phyloP scores from a whole-genome alignment of 1,284 basidiomycete species.

The Taiwanofungus camphoratus region DNA sequence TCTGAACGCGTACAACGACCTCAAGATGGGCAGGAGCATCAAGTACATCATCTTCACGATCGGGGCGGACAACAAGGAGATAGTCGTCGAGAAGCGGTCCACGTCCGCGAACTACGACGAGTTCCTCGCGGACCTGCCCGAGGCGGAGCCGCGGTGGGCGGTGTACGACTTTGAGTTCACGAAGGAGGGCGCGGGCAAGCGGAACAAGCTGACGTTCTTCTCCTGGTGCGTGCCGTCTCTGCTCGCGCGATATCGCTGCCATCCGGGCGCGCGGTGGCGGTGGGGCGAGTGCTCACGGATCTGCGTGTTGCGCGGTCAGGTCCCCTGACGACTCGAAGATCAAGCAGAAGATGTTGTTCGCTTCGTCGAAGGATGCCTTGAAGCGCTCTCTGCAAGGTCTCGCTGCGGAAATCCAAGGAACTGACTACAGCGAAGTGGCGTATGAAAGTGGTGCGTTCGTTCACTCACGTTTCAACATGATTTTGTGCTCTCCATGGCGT shows the following conservation, averaged over 20 bases:
- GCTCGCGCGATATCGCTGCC: neutral
- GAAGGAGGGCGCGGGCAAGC: slow-evolving; percentile 72
- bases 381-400: slow-evolving; percentile 70
- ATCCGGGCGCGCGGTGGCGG: slow-evolving; percentile 1
- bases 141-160: slow-evolving; percentile 79
- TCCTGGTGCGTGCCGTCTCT: slow-evolving; percentile 59
- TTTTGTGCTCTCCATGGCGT: no score
- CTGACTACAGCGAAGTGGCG: slow-evolving; percentile 75
- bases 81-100: slow-evolving; percentile 67
- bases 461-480: no score
- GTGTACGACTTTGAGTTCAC: slow-evolving; percentile 92
- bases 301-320: slow-evolving; percentile 42
- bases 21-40: slow-evolving; percentile 81
- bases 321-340: slow-evolving; percentile 84
- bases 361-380: slow-evolving; percentile 88
- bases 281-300: slow-evolving; percentile 13
- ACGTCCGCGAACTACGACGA: slow-evolving; percentile 56
- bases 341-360: slow-evolving; percentile 93
- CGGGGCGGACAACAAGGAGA: slow-evolving; percentile 62
- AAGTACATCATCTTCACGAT: slow-evolving; percentile 89
- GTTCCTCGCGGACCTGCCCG: slow-evolving; percentile 76
- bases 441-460: slow-evolving; percentile 65
- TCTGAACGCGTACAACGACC: slow-evolving; percentile 59
- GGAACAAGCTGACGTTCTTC: slow-evolving; percentile 89
- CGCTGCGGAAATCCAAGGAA: slow-evolving; percentile 82